A percentile compares a stretch with the other conserved stretches of the same genome.
Conservation (phyloP, 2,329 filamentous ascomycete genomes). For the Sporothrix variecibatus region DNA sequence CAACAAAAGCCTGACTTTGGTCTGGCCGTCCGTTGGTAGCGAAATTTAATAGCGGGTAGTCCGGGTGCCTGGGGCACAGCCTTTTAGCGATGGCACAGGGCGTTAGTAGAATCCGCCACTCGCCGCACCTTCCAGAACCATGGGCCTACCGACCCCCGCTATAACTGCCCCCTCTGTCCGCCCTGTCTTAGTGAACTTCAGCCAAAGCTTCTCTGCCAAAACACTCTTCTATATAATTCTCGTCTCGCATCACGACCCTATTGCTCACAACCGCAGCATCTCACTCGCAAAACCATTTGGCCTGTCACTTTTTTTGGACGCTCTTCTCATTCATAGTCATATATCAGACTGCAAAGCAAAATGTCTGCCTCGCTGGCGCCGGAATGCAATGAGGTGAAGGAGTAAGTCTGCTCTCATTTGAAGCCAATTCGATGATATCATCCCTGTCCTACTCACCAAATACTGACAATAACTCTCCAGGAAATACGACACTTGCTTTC, state of each 20-base stretch:
- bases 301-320: neutral
- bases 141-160: neutral
- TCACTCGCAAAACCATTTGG: neutral
- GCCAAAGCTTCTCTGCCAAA: neutral
- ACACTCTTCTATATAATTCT: neutral
- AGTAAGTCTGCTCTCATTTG: constrained; percentile 59
- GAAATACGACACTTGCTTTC: constrained; percentile 93
- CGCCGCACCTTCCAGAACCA: constrained; percentile 19
- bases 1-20: neutral
- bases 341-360: neutral
- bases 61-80: neutral
- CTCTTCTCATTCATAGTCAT: neutral
- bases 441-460: neutral
- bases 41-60: constrained; percentile 13
- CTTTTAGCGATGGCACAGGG: neutral
- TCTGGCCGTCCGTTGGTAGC: neutral
- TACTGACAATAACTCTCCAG: constrained; percentile 47
- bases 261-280: neutral
- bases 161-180: neutral
- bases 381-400: constrained; percentile 94
- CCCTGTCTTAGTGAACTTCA: neutral
- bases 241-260: neutral
- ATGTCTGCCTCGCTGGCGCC: constrained; percentile 96
- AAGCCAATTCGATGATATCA: neutral
- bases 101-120: constrained; percentile 14